Evolutionary conservation across 257 asterid species (phyloP), one percentile per base, ranked within the genome.

Genomic region (Nicotiana benthamiana): DNA sequence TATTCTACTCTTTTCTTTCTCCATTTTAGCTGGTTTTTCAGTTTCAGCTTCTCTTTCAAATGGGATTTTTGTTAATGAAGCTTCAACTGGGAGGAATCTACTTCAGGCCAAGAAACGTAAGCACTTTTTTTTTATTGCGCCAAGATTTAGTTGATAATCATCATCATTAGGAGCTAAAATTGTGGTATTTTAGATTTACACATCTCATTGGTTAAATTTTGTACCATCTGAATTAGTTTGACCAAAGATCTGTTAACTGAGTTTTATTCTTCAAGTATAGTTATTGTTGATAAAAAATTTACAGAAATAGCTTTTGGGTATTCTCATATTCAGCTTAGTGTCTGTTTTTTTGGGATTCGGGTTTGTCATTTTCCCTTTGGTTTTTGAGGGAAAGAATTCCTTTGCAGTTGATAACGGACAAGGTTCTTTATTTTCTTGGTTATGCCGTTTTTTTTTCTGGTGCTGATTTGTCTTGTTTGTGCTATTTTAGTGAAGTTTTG

Each of bases 21-120:
- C 89, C 59, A 80, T 90, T 17, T 82, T 84, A 28, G 43, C 87
- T 68, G 46, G 86, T 83, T 63, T 81, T 48, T 87, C 90, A 22
- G 85, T 90, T 84, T 80, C 92, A 72, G 84, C 89, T 81, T 87
- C 60, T 83, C 82, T 87, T 76, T 89, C 96, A 87, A 94, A 92
- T 70, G 91, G 82, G 75, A 26, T 92, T 36, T 89, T 89, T 85
- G 88, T 86, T 70, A 83, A 88, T 79, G 79, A 87, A 27, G 84
- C 76, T 83, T 83, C 85, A 66, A 46, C 86, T 28, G 93, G 90
- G 83, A 90, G 97, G 80, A 92, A 88, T 86, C 90, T 93, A 28
- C 95, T 93, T 79, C 97, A 90, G 82, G 87, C 89, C 83, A 90
- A 82, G 90, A 89, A 85, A 87, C 78, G 97, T 93, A 89, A 8